These are phyloP conservation scores for Yarrowia divulgata DNA, from an alignment of 805 yeast species.

Conservation along the genomic window DNA sequence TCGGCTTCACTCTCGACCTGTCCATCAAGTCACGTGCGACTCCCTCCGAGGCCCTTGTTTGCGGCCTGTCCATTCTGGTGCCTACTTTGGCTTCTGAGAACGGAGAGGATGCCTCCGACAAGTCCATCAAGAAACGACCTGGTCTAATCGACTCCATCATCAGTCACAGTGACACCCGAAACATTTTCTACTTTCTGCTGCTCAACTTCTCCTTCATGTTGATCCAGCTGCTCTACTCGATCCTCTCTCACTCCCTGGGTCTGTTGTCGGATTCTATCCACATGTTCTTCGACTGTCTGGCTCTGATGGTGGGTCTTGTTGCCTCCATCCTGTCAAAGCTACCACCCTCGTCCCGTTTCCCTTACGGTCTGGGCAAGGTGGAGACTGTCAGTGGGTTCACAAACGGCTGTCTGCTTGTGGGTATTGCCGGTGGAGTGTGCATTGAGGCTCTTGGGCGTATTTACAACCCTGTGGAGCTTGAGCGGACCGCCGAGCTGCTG, in stretches of 20 bases:
- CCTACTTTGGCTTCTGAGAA: constrained; percentile 35
- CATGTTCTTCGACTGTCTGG: constrained; percentile 94
- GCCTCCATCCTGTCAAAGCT: constrained; percentile 75
- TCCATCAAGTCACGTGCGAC: constrained; percentile 42
- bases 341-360: constrained; percentile 72
- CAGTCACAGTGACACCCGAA: constrained; percentile 75
- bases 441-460: constrained; percentile 87
- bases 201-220: constrained; percentile 93
- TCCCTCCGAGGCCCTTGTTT: constrained; percentile 41
- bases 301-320: constrained; percentile 84
- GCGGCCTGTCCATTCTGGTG: constrained; percentile 43
- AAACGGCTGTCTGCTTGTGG: constrained; percentile 85
- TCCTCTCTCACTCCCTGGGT: constrained; percentile 91
- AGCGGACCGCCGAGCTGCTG: constrained; percentile 81
- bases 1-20: constrained; percentile 42
- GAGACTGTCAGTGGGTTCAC: constrained; percentile 96
- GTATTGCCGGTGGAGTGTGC: constrained; percentile 86
- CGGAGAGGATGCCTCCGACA: constrained; percentile 7
- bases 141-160: constrained; percentile 50
- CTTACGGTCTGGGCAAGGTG: constrained; percentile 83
- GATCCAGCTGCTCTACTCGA: constrained; percentile 88
- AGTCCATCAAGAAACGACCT: constrained; percentile 30
- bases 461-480: constrained; percentile 75
- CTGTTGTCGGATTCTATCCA: constrained; percentile 91
- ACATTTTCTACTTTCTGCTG: constrained; percentile 85